Percentiles rank a stretch among this genome's conserved stretches.
These are phyloP conservation scores for Oryza punctata DNA, from an alignment of 176 grass and related monocot species.

Conservation along the genomic window DNA sequence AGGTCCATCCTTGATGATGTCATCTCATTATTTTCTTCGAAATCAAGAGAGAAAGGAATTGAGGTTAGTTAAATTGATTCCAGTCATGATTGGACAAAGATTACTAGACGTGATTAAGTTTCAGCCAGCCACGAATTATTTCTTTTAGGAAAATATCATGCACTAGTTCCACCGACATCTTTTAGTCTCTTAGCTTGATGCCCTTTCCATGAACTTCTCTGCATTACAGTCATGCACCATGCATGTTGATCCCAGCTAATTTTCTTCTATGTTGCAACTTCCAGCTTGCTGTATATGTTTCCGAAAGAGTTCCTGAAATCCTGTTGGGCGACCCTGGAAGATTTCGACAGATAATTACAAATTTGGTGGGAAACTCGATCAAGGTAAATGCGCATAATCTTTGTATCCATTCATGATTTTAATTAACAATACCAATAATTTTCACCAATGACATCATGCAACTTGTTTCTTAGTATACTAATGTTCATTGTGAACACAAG, in stretches of 20 bases:
- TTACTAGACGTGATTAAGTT: not conserved
- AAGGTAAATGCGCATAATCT: constrained; percentile 59
- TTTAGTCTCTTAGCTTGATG: not conserved
- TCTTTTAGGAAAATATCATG: constrained; percentile 25
- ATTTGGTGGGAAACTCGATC: constrained; percentile 93
- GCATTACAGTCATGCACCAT: constrained; percentile 26
- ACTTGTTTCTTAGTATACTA: constrained; percentile 8
- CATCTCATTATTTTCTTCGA: constrained; percentile 79
- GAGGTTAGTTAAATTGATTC: constrained; percentile 58
- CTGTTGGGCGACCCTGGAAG: constrained; percentile 95
- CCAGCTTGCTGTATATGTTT: constrained; percentile 97
- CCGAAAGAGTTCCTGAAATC: constrained; percentile 85
- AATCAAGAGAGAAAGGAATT: constrained; percentile 80
- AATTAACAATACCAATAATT: not conserved
- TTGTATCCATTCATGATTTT: constrained; percentile 5
- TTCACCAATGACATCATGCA: not conserved
- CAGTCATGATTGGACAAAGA: not conserved
- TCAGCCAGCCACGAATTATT: constrained; percentile 30
- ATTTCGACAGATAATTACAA: constrained; percentile 97
- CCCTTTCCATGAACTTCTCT: constrained; percentile 21
- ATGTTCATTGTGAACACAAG: constrained; percentile 29
- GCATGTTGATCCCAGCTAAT: constrained; percentile 33
- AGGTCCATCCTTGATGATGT: constrained; percentile 89
- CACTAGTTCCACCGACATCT: constrained; percentile 7
- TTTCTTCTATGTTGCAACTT: constrained; percentile 34